Evolutionary conservation across 495 filamentous ascomycete species (phyloP).

Genomic region (Delitschia confertaspora): DNA sequence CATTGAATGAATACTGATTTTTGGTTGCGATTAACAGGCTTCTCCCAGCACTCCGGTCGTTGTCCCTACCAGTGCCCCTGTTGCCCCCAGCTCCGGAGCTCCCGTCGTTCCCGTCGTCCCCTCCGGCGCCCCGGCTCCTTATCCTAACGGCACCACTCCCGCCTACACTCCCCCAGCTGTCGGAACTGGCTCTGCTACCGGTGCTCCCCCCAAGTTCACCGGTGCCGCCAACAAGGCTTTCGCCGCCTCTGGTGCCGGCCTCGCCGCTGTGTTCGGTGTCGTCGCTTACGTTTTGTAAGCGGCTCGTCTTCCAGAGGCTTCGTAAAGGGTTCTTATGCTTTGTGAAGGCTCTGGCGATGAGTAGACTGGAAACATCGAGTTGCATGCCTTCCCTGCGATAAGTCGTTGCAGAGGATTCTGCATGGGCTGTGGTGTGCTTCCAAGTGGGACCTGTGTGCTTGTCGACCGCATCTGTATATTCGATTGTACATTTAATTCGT

Average conservation of each 20-base stretch:
- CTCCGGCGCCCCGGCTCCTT: neutral
- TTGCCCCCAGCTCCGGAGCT: constrained; percentile 5
- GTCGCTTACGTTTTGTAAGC: constrained; percentile 70
- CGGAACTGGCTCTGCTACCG: constrained; percentile 32
- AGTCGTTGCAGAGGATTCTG: constrained; percentile 10
- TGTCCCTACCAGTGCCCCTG: constrained; percentile 1
- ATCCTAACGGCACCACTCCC: constrained; percentile 29
- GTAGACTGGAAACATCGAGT: no score
- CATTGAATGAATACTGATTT: constrained; percentile 15
- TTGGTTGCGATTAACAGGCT: constrained; percentile 33
- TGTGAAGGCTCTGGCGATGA: neutral
- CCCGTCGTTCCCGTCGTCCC: constrained; percentile 2
- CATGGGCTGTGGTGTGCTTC: constrained; percentile 20
- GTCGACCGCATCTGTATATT: neutral
- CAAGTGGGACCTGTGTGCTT: constrained; percentile 2
- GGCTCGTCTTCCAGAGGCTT: constrained; percentile 9
- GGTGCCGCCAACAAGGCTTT: constrained; percentile 43
- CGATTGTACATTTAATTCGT: constrained; percentile 3
- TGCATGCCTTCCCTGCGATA: neutral
- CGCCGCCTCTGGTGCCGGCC: constrained; percentile 56
- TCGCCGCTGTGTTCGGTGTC: constrained; percentile 51
- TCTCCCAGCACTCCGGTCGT: constrained; percentile 7
- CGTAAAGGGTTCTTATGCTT: neutral
- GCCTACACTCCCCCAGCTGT: constrained; percentile 23
- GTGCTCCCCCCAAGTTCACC: constrained; percentile 42